Conservation (phyloP, 2,329 filamentous ascomycete genomes). For the Fragosphaeria purpurea region DNA sequence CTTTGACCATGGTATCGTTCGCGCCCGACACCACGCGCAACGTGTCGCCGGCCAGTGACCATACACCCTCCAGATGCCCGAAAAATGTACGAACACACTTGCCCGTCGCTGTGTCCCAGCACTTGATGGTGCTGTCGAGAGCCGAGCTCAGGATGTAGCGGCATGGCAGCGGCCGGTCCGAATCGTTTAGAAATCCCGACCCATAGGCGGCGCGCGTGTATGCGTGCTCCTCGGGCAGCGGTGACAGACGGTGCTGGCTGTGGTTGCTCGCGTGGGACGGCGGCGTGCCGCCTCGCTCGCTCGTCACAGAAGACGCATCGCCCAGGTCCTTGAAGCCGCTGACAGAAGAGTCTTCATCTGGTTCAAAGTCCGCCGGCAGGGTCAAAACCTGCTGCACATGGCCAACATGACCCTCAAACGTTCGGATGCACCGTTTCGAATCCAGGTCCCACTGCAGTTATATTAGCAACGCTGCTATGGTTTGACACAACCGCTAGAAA, state of each 20-base stretch:
- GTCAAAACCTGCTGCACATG: constrained; percentile 88
- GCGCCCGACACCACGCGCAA: constrained; percentile 72
- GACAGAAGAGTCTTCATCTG: constrained; percentile 55
- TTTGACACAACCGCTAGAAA: no score
- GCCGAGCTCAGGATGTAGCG: constrained; percentile 90
- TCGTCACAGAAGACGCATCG: constrained; percentile 43
- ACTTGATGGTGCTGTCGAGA: constrained; percentile 79
- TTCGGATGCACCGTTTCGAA: constrained; percentile 64
- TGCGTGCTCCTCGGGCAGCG: constrained; percentile 19
- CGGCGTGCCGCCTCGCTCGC: constrained; percentile 28
- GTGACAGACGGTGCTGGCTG: constrained; percentile 14
- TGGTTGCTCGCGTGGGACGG: constrained; percentile 20
- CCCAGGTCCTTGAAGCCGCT: constrained; percentile 30
- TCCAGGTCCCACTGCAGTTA: constrained; percentile 45
- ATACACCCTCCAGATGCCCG: constrained; percentile 91
- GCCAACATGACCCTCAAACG: constrained; percentile 81
- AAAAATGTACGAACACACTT: constrained; percentile 87
- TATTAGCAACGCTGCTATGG: background rate
- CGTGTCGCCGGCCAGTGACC: constrained; percentile 51
- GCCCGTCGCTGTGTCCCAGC: constrained; percentile 82
- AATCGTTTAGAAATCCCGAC: constrained; percentile 49
- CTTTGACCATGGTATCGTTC: constrained; percentile 90
- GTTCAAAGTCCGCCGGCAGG: constrained; percentile 79
- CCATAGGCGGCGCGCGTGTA: constrained; percentile 46
- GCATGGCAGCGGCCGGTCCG: constrained; percentile 61